phyloP scores from a whole-genome alignment of 139 green algal genomes.

The Chlamydomonas schloesseri region DNA sequence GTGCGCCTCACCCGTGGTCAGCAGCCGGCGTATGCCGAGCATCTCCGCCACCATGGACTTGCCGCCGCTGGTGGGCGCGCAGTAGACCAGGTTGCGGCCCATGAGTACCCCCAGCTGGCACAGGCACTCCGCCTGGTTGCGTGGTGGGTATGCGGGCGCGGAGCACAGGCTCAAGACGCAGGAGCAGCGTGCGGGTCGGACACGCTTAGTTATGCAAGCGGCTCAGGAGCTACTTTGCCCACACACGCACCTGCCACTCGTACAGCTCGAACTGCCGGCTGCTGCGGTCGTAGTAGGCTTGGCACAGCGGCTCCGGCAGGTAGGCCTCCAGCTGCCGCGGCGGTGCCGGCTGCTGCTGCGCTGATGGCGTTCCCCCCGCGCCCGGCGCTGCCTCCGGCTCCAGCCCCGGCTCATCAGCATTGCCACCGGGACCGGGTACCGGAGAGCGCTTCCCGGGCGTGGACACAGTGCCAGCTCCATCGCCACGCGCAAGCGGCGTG shows the following conservation, averaged over 20 bases:
- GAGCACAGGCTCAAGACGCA: neutral
- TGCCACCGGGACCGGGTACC: neutral
- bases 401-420: neutral
- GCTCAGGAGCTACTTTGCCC: neutral
- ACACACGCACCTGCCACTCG: conserved; percentile 73
- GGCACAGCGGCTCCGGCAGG: conserved; percentile 54
- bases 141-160: neutral
- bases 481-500: neutral
- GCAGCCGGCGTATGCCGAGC: conserved; percentile 71
- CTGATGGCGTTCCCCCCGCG: neutral
- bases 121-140: conserved; percentile 72
- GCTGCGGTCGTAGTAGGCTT: conserved; percentile 57
- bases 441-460: neutral
- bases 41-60: conserved; percentile 85
- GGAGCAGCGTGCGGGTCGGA: neutral
- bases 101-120: conserved; percentile 71
- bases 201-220: neutral
- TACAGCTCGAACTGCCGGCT: conserved; percentile 74
- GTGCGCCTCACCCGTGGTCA: conserved; percentile 48
- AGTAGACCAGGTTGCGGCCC: conserved; percentile 87
- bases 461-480: neutral
- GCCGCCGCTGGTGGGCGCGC: conserved; percentile 83
- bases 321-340: conserved; percentile 51
- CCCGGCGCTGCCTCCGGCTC: neutral
- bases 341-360: conserved; percentile 8